phyloP scores from a whole-genome alignment of 805 yeast species.

The Starmerella davenportii region DNA sequence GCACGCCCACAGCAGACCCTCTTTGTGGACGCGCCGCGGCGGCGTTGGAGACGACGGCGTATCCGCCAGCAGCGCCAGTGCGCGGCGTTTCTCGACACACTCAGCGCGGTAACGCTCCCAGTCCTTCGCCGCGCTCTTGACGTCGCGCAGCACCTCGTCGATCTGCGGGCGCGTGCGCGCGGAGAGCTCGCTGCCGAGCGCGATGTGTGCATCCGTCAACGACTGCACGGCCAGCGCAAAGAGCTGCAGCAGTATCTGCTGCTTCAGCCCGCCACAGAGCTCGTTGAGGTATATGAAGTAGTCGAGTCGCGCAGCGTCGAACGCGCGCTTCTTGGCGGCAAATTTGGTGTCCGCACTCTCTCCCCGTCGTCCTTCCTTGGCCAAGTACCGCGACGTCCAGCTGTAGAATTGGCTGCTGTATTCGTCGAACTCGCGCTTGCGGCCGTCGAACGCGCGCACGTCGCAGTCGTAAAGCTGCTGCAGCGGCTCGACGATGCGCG shows the following conservation, averaged over 20 bases:
- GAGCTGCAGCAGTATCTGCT: constrained; percentile 24
- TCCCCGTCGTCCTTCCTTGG: constrained; percentile 15
- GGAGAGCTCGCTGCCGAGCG: constrained; percentile 18
- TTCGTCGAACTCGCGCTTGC: constrained; percentile 30
- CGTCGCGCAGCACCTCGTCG: constrained; percentile 21
- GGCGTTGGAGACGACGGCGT: background rate
- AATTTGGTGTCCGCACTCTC: constrained; percentile 25
- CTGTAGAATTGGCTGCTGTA: constrained; percentile 28
- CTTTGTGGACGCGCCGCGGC: constrained; percentile 18
- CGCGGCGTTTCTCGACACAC: constrained; percentile 24
- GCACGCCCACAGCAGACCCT: constrained; percentile 30
- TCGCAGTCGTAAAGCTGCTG: constrained; percentile 26
- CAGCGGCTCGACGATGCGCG: constrained; percentile 25
- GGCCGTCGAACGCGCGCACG: constrained; percentile 25
- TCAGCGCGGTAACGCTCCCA: constrained; percentile 27
- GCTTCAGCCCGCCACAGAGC: constrained; percentile 28
- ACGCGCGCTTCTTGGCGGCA: constrained; percentile 24
- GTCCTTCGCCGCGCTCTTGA: constrained; percentile 21
- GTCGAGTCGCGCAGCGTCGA: constrained; percentile 28
- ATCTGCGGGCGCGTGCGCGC: constrained; percentile 20
- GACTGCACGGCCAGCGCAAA: constrained; percentile 24
- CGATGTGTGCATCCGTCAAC: constrained; percentile 19
- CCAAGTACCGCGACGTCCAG: constrained; percentile 28
- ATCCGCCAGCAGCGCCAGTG: constrained; percentile 9
- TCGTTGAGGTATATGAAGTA: constrained; percentile 27